Conservation (phyloP, 2,329 filamentous ascomycete genomes). For the Septoria petroselini region DNA sequence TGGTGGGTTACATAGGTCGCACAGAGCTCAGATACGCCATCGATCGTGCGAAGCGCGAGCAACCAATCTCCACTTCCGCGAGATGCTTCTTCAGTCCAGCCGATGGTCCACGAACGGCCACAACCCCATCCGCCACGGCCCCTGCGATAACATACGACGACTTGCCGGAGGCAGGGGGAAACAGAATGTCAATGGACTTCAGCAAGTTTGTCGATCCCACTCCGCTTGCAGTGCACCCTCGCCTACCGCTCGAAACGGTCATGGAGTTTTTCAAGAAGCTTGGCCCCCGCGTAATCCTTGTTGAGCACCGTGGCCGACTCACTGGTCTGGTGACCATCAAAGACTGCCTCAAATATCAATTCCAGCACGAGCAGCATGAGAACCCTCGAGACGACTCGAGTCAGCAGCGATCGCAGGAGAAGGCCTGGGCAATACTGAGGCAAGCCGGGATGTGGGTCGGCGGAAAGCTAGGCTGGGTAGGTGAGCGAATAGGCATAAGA, state of each 20-base stretch:
- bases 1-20: slow-evolving; percentile 88
- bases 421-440: slow-evolving; percentile 54
- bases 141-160: slow-evolving; percentile 56
- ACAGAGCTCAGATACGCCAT: slow-evolving; percentile 91
- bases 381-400: slow-evolving; percentile 60
- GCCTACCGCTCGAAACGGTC: slow-evolving; percentile 87
- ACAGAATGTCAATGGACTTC: slow-evolving; percentile 67
- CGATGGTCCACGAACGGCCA: slow-evolving; percentile 26
- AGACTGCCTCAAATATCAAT: slow-evolving; percentile 95
- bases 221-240: slow-evolving; percentile 85
- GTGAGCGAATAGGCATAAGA: slow-evolving; percentile 11
- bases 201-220: slow-evolving; percentile 84
- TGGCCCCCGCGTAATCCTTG: slow-evolving; percentile 85
- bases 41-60: slow-evolving; percentile 69
- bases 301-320: slow-evolving; percentile 83
- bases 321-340: slow-evolving; percentile 90
- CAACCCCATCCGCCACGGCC: slow-evolving; percentile 35
- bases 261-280: slow-evolving; percentile 99
- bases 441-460: slow-evolving; percentile 33
- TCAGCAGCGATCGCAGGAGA: slow-evolving; percentile 59
- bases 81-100: slow-evolving; percentile 68
- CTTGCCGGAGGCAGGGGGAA: slow-evolving; percentile 53
- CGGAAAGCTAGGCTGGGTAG: slow-evolving; percentile 20
- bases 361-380: slow-evolving; percentile 87
- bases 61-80: slow-evolving; percentile 62